phyloP scores from a whole-genome alignment of 2,329 filamentous ascomycete species.

The Zalaria sp. region DNA sequence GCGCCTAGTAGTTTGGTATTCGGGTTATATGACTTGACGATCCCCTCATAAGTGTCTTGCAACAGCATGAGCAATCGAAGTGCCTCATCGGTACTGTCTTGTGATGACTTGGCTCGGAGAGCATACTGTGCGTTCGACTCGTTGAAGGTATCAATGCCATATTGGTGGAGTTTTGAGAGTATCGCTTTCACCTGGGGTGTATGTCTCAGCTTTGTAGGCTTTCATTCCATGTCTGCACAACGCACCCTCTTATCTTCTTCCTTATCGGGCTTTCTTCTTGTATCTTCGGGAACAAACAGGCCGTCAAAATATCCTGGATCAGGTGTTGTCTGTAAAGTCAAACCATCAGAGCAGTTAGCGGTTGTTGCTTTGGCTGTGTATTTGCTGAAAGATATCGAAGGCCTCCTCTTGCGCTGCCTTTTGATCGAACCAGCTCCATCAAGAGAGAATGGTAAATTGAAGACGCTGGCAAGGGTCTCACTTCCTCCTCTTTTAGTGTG shows the following conservation, averaged over 20 bases:
- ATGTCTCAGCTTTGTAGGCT: neutral
- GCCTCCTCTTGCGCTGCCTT: neutral
- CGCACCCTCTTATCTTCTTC: slow-evolving; percentile 39
- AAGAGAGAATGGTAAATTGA: neutral
- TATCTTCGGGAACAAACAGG: slow-evolving; percentile 48
- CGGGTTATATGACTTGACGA: slow-evolving; percentile 61
- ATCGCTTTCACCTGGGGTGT: slow-evolving; percentile 34
- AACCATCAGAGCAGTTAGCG: slow-evolving; percentile 1
- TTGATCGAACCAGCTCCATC: neutral
- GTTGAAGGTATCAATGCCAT: slow-evolving; percentile 42
- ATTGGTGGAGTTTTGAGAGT: slow-evolving; percentile 34
- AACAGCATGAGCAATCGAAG: slow-evolving; percentile 65
- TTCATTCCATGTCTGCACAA: neutral
- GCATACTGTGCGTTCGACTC: slow-evolving; percentile 50
- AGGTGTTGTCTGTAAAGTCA: slow-evolving; percentile 1
- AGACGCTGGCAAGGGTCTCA: neutral
- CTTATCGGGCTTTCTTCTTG: slow-evolving; percentile 38
- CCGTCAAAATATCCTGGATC: slow-evolving; percentile 43
- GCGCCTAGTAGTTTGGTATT: slow-evolving; percentile 64
- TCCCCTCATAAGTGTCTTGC: slow-evolving; percentile 67
- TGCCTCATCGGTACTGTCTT: slow-evolving; percentile 59
- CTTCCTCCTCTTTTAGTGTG: neutral
- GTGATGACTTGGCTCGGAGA: slow-evolving; percentile 46
- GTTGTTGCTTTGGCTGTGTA: neutral
- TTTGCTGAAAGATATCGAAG: neutral